These are phyloP conservation scores for Herpotrichia juniperi DNA, from an alignment of 2,329 filamentous ascomycete species.

Conservation along the genomic window DNA sequence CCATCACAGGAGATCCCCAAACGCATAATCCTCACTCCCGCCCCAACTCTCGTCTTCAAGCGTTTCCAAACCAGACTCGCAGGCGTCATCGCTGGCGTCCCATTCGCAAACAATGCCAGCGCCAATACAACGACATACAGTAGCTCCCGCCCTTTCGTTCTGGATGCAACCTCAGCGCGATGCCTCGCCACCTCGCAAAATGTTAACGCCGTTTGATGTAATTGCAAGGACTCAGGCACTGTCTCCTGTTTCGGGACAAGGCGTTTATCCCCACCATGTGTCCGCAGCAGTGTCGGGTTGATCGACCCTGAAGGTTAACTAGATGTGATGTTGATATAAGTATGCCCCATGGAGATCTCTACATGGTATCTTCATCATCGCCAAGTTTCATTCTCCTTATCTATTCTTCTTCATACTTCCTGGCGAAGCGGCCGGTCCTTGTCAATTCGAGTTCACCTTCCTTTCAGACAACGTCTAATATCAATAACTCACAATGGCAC, in stretches of 20 bases:
- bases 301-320: constrained; percentile 11
- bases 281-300: constrained; percentile 27
- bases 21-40: constrained; percentile 31
- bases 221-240: constrained; percentile 17
- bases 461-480: neutral
- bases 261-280: constrained; percentile 17
- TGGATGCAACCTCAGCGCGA: constrained; percentile 10
- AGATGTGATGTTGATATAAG: constrained; percentile 16
- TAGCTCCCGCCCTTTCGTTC: constrained; percentile 5
- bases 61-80: constrained; percentile 25
- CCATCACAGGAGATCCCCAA: constrained; percentile 5
- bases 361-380: constrained; percentile 9
- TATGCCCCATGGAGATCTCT: constrained; percentile 3
- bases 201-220: constrained; percentile 15
- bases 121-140: constrained; percentile 21
- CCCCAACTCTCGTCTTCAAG: constrained; percentile 3
- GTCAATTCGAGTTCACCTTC: constrained; percentile 7
- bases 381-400: constrained; percentile 4
- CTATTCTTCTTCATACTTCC: constrained; percentile 20
- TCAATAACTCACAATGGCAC: constrained; percentile 26
- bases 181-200: constrained; percentile 15
- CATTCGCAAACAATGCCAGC: constrained; percentile 27
- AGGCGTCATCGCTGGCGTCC: constrained; percentile 15
- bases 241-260: constrained; percentile 25
- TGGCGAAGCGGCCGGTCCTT: constrained; percentile 25